phyloP scores from a whole-genome alignment of 257 asterid genomes.

The Capsicum baccatum region DNA sequence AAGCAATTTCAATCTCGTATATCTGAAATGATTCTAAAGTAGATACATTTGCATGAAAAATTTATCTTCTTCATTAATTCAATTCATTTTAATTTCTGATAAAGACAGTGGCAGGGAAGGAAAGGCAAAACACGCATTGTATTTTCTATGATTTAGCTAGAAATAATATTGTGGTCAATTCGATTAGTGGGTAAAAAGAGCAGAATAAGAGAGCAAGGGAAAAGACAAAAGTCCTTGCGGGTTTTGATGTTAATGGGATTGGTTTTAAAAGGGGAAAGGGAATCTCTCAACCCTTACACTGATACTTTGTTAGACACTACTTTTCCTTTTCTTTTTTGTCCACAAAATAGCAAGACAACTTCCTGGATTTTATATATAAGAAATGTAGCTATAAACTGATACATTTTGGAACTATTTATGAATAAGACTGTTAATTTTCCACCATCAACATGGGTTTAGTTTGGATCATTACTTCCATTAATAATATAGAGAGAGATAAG shows the following conservation, averaged over 20 bases:
- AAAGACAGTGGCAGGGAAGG: neutral
- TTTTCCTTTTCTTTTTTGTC: too few relatives aligned
- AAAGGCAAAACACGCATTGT: neutral
- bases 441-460: too few relatives aligned
- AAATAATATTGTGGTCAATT: neutral
- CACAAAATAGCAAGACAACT: too few relatives aligned
- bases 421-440: neutral
- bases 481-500: too few relatives aligned
- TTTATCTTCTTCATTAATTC: too few relatives aligned
- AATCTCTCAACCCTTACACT: too few relatives aligned
- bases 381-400: neutral
- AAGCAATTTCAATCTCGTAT: neutral
- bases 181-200: neutral
- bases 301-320: too few relatives aligned
- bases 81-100: neutral
- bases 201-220: neutral
- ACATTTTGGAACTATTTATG: constrained; percentile 23
- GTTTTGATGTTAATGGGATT: constrained; percentile 26
- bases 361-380: too few relatives aligned
- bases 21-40: neutral
- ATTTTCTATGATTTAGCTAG: neutral
- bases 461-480: too few relatives aligned
- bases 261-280: constrained; percentile 33
- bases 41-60: neutral
- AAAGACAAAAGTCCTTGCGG: neutral